phyloP scores from a whole-genome alignment of 805 yeast species.

The Pichia pseudocactophila region DNA sequence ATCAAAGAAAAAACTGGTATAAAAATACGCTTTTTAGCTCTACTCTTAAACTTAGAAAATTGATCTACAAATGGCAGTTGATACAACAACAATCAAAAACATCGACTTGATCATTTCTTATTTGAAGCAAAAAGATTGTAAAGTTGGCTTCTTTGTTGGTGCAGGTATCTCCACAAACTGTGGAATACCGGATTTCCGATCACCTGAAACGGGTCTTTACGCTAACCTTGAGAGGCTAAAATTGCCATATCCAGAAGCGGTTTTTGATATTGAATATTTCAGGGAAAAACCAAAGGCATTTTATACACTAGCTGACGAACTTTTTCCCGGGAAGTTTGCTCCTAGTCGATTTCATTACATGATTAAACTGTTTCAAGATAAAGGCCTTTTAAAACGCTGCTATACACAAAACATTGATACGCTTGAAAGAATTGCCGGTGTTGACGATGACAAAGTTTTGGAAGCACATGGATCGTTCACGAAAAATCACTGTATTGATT shows the following conservation, averaged over 20 bases:
- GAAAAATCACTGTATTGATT: slow-evolving; percentile 70
- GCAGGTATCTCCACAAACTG: slow-evolving; percentile 93
- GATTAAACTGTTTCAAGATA: slow-evolving; percentile 57
- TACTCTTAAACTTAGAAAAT: not conserved
- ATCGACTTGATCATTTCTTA: slow-evolving; percentile 17
- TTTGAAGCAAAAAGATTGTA: slow-evolving; percentile 21
- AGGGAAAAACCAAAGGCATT: slow-evolving; percentile 72
- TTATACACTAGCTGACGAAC: slow-evolving; percentile 71
- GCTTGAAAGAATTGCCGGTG: slow-evolving; percentile 77
- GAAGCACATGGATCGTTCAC: slow-evolving; percentile 98
- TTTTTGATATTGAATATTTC: slow-evolving; percentile 82
- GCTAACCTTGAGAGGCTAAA: slow-evolving; percentile 65
- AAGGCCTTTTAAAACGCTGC: slow-evolving; percentile 53
- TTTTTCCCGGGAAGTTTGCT: slow-evolving; percentile 78
- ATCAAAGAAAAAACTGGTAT: no score
- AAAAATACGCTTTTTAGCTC: no score
- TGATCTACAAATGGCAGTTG: not conserved
- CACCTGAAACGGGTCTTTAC: slow-evolving; percentile 84
- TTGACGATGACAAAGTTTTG: slow-evolving; percentile 51
- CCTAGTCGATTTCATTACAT: slow-evolving; percentile 81
- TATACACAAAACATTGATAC: slow-evolving; percentile 95
- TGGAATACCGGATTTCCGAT: slow-evolving; percentile 92
- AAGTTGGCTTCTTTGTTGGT: slow-evolving; percentile 67
- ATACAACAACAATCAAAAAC: not conserved
- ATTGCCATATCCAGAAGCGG: slow-evolving; percentile 91